Conservation (phyloP, 441 rosid species). For the Croton laevigatus region DNA sequence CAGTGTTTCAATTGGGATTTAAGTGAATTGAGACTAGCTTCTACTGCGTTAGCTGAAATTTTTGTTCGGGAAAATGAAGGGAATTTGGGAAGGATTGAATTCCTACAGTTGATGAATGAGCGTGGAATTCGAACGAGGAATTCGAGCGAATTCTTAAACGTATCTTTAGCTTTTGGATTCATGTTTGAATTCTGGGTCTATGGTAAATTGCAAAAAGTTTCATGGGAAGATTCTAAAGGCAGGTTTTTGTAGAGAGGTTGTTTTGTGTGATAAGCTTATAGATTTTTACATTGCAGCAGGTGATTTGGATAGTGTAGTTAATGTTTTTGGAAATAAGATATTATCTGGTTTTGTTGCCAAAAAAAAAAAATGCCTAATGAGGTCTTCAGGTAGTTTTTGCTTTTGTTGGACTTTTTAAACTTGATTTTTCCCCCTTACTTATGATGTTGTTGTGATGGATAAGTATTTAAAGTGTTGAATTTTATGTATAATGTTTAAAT, state of each 20-base stretch:
- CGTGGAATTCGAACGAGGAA: too few relatives aligned
- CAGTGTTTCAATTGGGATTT: conserved; percentile 38
- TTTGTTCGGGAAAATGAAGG: conserved; percentile 29
- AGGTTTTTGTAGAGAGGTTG: conserved; percentile 45
- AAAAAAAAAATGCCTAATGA: conserved; percentile 32
- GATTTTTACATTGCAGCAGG: conserved; percentile 41
- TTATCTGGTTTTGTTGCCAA: conserved; percentile 42
- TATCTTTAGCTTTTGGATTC: conserved; percentile 58
- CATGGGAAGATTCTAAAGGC: conserved; percentile 55
- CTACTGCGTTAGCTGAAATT: conserved; percentile 34
- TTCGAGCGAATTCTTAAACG: conserved; percentile 45
- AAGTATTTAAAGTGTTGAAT: too few relatives aligned
- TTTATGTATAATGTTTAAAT: too few relatives aligned
- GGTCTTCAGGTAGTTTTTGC: conserved; percentile 34
- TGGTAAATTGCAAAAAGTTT: conserved; percentile 47
- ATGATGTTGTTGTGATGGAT: too few relatives aligned
- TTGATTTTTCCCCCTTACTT: too few relatives aligned
- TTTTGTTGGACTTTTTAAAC: conserved; percentile 51
- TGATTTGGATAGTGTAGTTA: conserved; percentile 43
- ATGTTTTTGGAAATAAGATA: conserved; percentile 68
- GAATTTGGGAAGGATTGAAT: conserved; percentile 29
- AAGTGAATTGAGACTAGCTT: conserved; percentile 28
- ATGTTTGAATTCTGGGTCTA: conserved; percentile 45
- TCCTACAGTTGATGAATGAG: conserved; percentile 39
- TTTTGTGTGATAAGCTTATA: conserved; percentile 44